These are phyloP conservation scores for Penicillium digitatum DNA, from an alignment of 2,329 filamentous ascomycete genomes.

Conservation along the genomic window DNA sequence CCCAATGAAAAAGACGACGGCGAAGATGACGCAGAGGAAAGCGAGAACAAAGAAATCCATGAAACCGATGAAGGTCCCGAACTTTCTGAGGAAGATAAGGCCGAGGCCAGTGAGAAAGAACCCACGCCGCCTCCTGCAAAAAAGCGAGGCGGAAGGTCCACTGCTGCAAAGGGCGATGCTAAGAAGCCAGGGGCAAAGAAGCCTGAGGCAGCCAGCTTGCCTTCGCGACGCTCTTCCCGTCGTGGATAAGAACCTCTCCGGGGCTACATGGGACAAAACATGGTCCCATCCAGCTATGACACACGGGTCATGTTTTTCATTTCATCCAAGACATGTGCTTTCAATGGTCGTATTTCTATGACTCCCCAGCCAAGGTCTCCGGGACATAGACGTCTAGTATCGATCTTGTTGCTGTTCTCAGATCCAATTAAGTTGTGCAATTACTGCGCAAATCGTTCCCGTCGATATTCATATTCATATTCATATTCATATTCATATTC, in stretches of 20 bases:
- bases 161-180: conserved; percentile 3
- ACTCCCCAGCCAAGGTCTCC: background rate
- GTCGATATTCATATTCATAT: conserved; percentile 7
- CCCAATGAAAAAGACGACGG: conserved; percentile 27
- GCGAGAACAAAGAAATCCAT: conserved; percentile 17
- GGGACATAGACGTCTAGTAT: background rate
- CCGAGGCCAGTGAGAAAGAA: conserved; percentile 20
- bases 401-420: background rate
- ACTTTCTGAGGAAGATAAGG: conserved; percentile 6
- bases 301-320: background rate
- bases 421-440: background rate
- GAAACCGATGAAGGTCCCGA: conserved; percentile 8
- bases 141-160: conserved; percentile 13
- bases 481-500: conserved; percentile 10
- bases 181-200: conserved; percentile 14
- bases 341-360: background rate
- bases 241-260: conserved; percentile 11
- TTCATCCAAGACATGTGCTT: background rate
- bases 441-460: background rate
- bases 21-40: conserved; percentile 21
- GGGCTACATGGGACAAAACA: background rate
- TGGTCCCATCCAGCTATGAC: background rate
- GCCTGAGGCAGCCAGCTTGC: conserved; percentile 7
- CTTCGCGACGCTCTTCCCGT: conserved; percentile 23
- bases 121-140: conserved; percentile 16